Evolutionary conservation across 2,329 filamentous ascomycete genomes (phyloP), one percentile per base, ranked within the genome.

Genomic region (Aureobasidium lini): DNA sequence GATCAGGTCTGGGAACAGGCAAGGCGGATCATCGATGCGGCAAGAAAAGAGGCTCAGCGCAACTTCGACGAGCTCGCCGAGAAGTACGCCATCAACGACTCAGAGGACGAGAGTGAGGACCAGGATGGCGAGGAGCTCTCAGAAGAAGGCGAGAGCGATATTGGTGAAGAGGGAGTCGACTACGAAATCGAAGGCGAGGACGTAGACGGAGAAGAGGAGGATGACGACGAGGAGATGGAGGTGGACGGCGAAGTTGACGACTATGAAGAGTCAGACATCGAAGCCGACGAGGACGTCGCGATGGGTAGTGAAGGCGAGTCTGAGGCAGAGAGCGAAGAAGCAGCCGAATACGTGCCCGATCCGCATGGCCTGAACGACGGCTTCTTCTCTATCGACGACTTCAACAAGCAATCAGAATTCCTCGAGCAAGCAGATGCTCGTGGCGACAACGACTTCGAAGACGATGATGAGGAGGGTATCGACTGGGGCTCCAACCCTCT

Each of bases 381-480:
- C 5, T 99, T 99, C 77, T 99, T 99, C 76, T 95, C 90, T 15
- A 93, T 99, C 67, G 92, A 97, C 68, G 86, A 95, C 61, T 99
- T 99, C 81, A 99, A 99, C 79, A 90, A 87, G 70, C 89, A 95
- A 70, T 90, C 91, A 1, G 90, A 95, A 68, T 88, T 87, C 70
- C 85, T 96, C 50, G 94, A 99, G 73, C 85, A 89, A 64, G 88
- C 91, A 72, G 93, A 97, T 71, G 82, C 83, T 31, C 81, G 83
- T 63, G 90, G 88, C 31, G 89, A 93, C 65, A 86, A 88, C 66
- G 87, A 87, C 63, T 36, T 40, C 11, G 44, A 39, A 4, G 39
- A 52, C 34, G 59, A 61, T 71, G 90, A 95, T 56, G 90, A 95
- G 49, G 90, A 95, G 65, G 87, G 91, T 15, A 77, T 97, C 59